phyloP scores from a whole-genome alignment of 75 land plant genomes.

The Ceratopteris richardii region DNA sequence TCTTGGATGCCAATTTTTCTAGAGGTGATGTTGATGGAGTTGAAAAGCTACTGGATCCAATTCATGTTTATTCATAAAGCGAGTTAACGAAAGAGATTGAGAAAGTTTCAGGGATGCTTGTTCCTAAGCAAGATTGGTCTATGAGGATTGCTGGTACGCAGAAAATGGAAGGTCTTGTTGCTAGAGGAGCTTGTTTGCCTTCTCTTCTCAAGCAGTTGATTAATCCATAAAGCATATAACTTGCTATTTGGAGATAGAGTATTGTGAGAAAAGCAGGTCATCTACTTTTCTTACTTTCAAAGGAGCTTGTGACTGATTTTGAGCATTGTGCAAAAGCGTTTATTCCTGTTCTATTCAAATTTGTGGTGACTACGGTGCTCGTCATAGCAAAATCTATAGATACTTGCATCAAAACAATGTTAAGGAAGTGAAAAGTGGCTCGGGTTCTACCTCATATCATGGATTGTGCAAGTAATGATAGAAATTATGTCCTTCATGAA shows the following conservation, averaged over 20 bases:
- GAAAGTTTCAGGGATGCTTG: slow-evolving; percentile 68
- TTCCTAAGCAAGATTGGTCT: slow-evolving; percentile 96
- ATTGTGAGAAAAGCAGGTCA: slow-evolving; percentile 99
- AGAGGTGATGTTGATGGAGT: slow-evolving; percentile 60
- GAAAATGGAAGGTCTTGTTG: slow-evolving; percentile 84
- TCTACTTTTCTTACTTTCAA: slow-evolving; percentile 65
- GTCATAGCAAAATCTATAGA: slow-evolving; percentile 98
- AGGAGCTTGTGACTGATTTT: slow-evolving; percentile 91
- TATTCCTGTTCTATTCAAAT: slow-evolving; percentile 95
- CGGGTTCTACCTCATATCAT: slow-evolving; percentile 86
- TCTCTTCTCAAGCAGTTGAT: slow-evolving; percentile 83
- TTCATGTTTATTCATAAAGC: slow-evolving; percentile 91
- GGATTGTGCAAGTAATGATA: slow-evolving; percentile 89
- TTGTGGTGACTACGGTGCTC: slow-evolving; percentile 95
- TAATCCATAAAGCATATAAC: slow-evolving; percentile 62
- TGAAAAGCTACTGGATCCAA: slow-evolving; percentile 84
- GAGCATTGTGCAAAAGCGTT: slow-evolving; percentile 90
- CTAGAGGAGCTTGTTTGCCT: slow-evolving; percentile 92
- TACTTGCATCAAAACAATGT: slow-evolving; percentile 96
- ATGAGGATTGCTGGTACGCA: slow-evolving; percentile 95
- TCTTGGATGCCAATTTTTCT: slow-evolving; percentile 34
- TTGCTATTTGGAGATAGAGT: slow-evolving; percentile 90
- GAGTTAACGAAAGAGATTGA: slow-evolving; percentile 89
- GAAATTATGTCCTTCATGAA: slow-evolving; percentile 82
- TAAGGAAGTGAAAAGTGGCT: slow-evolving; percentile 87